Percentiles rank a stretch among this genome's conserved stretches.
phyloP scores from a whole-genome alignment of 192 early-diverging fungal species.

The Coemansia sp. region DNA sequence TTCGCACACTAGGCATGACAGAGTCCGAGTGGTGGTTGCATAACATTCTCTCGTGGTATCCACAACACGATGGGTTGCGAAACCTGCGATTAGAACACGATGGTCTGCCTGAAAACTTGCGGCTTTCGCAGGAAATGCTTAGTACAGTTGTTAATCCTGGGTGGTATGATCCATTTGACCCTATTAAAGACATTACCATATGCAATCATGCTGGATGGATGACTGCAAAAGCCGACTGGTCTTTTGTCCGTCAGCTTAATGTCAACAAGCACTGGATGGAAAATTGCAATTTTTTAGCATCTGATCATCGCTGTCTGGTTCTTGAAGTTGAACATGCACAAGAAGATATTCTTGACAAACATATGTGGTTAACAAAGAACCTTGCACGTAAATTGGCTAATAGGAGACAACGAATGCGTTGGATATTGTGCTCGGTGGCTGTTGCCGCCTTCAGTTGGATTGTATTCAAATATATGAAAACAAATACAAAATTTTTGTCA shows the following conservation, averaged over 20 bases:
- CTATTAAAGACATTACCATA: constrained; percentile 62
- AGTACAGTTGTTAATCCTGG: constrained; percentile 65
- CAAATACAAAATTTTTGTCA: not conserved
- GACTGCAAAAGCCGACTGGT: constrained; percentile 73
- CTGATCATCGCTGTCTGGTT: constrained; percentile 73
- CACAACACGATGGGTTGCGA: constrained; percentile 21
- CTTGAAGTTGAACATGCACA: constrained; percentile 55
- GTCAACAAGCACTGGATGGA: constrained; percentile 57
- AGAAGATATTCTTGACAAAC: constrained; percentile 27
- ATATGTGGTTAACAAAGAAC: constrained; percentile 19
- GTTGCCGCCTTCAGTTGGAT: constrained; percentile 20
- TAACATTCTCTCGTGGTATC: constrained; percentile 59
- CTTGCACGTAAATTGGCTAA: constrained; percentile 25
- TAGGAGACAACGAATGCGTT: constrained; percentile 22
- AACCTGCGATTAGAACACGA: constrained; percentile 27
- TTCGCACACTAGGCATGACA: constrained; percentile 60
- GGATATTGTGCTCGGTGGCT: constrained; percentile 42
- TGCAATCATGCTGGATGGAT: constrained; percentile 66
- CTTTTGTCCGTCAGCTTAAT: constrained; percentile 60
- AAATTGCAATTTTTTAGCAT: constrained; percentile 63
- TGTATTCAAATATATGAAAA: constrained; percentile 25
- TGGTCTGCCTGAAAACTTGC: constrained; percentile 17
- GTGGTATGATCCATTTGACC: constrained; percentile 72
- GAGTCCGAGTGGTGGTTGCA: constrained; percentile 72
- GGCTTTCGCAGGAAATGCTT: constrained; percentile 39